A percentile compares a stretch with the other conserved stretches of the same genome.
Conservation (phyloP, 148 eudicot genomes). For the Euryodendron excelsum region DNA sequence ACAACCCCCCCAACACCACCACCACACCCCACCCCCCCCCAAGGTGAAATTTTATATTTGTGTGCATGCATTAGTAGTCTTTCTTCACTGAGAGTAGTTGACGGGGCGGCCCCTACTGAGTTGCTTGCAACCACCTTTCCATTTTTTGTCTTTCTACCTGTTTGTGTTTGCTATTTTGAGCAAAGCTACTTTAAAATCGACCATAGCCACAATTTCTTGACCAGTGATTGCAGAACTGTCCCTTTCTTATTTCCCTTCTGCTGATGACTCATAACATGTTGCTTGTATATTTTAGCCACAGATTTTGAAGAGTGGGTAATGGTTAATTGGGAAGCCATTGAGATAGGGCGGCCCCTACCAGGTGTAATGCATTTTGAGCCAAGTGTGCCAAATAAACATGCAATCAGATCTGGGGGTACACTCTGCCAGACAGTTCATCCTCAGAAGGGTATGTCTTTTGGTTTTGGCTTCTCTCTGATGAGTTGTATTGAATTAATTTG, state of each 20-base stretch:
- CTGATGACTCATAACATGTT: not conserved
- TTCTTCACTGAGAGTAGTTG: not conserved
- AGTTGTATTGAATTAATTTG: not conserved
- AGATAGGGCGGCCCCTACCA: slow-evolving; percentile 33
- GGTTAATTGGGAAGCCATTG: not conserved
- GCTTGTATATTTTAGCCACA: not conserved
- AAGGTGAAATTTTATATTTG: no score
- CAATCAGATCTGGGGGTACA: slow-evolving; percentile 14
- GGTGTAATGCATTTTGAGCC: slow-evolving; percentile 10
- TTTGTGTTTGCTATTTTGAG: slow-evolving; percentile 5
- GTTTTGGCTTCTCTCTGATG: not conserved
- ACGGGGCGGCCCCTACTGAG: slow-evolving; percentile 15
- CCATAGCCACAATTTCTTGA: not conserved
- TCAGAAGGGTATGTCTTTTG: slow-evolving; percentile 23
- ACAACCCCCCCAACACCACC: no score
- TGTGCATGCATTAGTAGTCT: not conserved
- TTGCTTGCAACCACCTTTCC: not conserved
- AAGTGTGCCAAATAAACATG: slow-evolving; percentile 17
- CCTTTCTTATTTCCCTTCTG: not conserved
- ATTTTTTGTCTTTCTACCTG: not conserved
- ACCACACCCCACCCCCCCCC: no score
- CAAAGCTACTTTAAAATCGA: not conserved
- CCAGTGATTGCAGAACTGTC: not conserved
- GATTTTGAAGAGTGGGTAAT: not conserved
- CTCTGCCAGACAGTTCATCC: no score